Conservation (phyloP, 1,284 basidiomycete species). For the Xanthoconium separans region DNA sequence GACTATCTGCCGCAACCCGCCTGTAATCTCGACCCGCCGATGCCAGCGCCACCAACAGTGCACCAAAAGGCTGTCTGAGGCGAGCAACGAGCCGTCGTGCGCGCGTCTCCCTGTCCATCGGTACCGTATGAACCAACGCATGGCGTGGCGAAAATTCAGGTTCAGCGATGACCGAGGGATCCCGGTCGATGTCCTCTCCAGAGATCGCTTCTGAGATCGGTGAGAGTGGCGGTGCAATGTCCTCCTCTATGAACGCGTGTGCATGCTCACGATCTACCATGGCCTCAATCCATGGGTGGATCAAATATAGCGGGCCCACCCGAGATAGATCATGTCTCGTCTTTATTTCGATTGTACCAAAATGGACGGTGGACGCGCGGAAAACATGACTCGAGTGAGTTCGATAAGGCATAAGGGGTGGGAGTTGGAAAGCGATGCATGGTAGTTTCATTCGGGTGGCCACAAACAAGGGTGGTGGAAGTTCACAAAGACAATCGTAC, state of each 20-base stretch:
- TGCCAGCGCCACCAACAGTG: background rate
- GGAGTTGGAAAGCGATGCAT: background rate
- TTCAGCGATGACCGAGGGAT: background rate
- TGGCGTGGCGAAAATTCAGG: background rate
- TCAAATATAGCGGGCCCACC: background rate
- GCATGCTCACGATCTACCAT: background rate
- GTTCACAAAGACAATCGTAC: too few species aligned
- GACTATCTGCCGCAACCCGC: background rate
- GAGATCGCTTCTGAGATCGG: background rate
- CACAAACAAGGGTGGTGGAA: background rate
- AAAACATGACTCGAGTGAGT: background rate
- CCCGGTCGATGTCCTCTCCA: background rate
- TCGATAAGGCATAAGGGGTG: background rate
- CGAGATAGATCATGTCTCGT: background rate
- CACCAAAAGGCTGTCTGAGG: background rate
- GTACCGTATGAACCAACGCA: background rate
- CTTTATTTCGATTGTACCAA: background rate
- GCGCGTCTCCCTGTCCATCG: background rate
- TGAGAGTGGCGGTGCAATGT: background rate
- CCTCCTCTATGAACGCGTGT: background rate
- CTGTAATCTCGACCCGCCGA: background rate
- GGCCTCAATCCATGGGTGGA: background rate
- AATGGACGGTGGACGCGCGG: background rate
- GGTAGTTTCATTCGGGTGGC: background rate
- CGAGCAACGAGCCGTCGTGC: background rate